Evolutionary conservation across 768 basidiomycete species (phyloP), one percentile per base, ranked within the genome.

Genomic region (Mycena kentingensis): DNA sequence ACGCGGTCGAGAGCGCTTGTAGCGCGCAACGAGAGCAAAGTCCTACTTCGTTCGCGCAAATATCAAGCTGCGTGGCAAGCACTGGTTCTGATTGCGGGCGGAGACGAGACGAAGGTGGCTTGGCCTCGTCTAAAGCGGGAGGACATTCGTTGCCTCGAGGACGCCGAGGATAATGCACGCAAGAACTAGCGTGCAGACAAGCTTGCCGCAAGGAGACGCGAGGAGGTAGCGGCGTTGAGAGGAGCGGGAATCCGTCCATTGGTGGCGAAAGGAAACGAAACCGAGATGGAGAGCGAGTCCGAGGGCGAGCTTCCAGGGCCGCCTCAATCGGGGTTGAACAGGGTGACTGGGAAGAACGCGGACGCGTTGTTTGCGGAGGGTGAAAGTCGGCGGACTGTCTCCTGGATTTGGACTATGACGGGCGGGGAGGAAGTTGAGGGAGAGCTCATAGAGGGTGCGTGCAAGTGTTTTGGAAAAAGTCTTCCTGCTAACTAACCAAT

Each of bases 331-430:
- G 28, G 35, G 35, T 41, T 2, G 26, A 15, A 21, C 26, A 44
- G 27, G 42, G 26, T 24, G 46, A 22, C 5, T 13, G 6, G 8
- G 46, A 48, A 6, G 38, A 36, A 29, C 28, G 10, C 21, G 34
- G 35, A 43, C 31, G 26, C 12, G 26, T n/a, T 29, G 4, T 13
- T 2, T 10, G 26, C 47, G 41, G 22, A 8, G 42, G 24, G 6
- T 6, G 50, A 45, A 27, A 45, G 16, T 8, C 15, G 5, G 2
- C 51, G 43, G 4, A 11, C 32, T 4, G 24, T 45, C 1, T 52
- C 42, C 2, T 52, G 51, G 51, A 52, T 52, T 5, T 52, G 51
- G 51, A 52, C 51, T 15, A 18, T 8, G 1, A 32, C 51, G 3
- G 51, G 43, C 12, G 26, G 11, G 5, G 21, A 3, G 1, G 50